Base-by-base conservation (phyloP, 495 filamentous ascomycete species). In the Xylaria curta region DNA sequence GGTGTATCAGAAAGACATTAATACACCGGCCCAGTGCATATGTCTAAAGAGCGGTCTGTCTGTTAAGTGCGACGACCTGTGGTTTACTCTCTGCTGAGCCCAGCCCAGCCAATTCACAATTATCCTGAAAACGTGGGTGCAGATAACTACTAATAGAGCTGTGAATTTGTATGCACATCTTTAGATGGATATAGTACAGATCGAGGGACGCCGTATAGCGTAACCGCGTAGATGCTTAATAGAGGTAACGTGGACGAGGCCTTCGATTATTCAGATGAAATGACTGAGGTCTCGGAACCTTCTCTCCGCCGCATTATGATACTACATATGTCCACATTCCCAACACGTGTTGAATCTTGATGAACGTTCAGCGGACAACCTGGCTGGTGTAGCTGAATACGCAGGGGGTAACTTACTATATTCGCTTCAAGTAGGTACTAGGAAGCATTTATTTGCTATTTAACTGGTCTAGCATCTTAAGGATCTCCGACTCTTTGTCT, bases 401-500 rank as follows among this genome's bases (percentile, higher is more conserved):
- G 3, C 4, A 36, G 8, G 66, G 28, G 17, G 8, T 4, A 3
- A 61, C 66, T 47, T 49, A 67, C 19, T 60, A 36, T 9, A 24
- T 47, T 38, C 1, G 6, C 56, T 12, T 21, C 3, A n/a, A 58
- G 31, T 24, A 21, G 9, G 19, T 10, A 63, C 19, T 3, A 63
- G 7, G 40, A 19, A 58, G 46, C 28, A 10, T n/a, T 60, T 72
- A 64, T 38, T 78, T 75, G 13, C 15, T 40, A n/a, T 68, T 74
- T 21, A 33, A 47, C 49, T 78, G 47, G 51, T 77, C 69, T 21
- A 97, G 81, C 86, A 97, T 88, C 76, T 90, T 91, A 75, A 97
- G 79, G 59, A 97, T 97, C 82, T 93, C 92, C 15, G 93, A 95
- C 83, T 95, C 89, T 72, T 91, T 87, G 59, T 92, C 91, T 8